Percentiles rank a stretch among this genome's conserved stretches.
These are phyloP conservation scores for Alopecurus myosuroides DNA, from an alignment of 176 grass and related monocot species.

Conservation along the genomic window DNA sequence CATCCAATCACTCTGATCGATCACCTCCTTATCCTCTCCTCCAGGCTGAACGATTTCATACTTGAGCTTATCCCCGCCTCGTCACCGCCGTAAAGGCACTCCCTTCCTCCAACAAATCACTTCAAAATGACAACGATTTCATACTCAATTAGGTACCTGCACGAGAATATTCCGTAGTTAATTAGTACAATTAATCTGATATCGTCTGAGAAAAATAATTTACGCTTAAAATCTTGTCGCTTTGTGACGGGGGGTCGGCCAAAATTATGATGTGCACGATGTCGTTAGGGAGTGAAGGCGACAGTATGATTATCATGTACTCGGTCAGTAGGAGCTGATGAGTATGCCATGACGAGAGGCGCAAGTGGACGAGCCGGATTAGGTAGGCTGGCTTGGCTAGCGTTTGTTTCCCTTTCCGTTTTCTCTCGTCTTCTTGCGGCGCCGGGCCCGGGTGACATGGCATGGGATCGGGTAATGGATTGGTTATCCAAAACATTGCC, in stretches of 20 bases:
- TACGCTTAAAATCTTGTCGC: not conserved
- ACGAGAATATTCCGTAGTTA: not conserved
- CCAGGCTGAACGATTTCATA: not conserved
- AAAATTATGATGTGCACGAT: not conserved
- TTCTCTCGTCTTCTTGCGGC: not conserved
- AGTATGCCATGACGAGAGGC: not conserved
- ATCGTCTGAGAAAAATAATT: not conserved
- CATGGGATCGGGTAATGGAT: not conserved
- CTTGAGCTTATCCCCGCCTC: constrained; percentile 35
- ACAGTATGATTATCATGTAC: not conserved
- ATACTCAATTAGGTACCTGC: not conserved
- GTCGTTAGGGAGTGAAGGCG: not conserved
- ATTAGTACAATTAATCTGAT: not conserved
- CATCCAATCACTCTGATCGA: not conserved
- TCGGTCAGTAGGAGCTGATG: not conserved
- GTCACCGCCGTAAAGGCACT: constrained; percentile 28
- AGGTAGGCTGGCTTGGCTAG: not conserved
- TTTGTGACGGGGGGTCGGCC: not conserved
- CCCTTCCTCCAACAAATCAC: not conserved
- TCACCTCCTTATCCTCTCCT: constrained; percentile 32
- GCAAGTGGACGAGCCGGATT: not conserved
- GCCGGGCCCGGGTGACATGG: constrained; percentile 2
- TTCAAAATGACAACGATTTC: not conserved
- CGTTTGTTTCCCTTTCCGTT: not conserved
- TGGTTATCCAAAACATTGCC: constrained; percentile 15